phyloP scores from a whole-genome alignment of 31 red algal species.

The Asparagopsis taxiformis region DNA sequence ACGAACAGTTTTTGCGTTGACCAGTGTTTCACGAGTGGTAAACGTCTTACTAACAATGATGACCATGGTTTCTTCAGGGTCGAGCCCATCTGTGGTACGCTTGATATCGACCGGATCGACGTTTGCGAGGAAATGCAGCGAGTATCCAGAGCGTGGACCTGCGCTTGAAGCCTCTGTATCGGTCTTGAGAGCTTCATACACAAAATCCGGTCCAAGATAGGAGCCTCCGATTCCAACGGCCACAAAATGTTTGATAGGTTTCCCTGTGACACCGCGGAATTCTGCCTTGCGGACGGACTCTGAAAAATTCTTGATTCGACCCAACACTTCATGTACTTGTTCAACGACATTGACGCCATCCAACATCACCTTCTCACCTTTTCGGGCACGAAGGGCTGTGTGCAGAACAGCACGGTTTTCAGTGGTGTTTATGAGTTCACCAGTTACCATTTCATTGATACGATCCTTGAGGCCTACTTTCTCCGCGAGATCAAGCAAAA shows the following conservation, averaged over 20 bases:
- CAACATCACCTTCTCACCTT: slow-evolving; percentile 63
- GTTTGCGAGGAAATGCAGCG: slow-evolving; percentile 90
- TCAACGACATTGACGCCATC: slow-evolving; percentile 91
- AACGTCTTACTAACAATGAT: slow-evolving; percentile 96
- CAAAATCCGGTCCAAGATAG: slow-evolving; percentile 98
- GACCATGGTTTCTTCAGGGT: slow-evolving; percentile 91
- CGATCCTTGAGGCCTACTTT: slow-evolving; percentile 37
- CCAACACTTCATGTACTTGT: slow-evolving; percentile 80
- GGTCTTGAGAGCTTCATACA: slow-evolving; percentile 90
- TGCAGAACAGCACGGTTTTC: slow-evolving; percentile 93
- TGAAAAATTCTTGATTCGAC: slow-evolving; percentile 75
- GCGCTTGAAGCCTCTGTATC: slow-evolving; percentile 66
- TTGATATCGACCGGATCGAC: slow-evolving; percentile 97
- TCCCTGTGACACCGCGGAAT: slow-evolving; percentile 77
- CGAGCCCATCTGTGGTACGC: slow-evolving; percentile 62
- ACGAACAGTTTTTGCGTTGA: slow-evolving; percentile 91
- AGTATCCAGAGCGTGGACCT: slow-evolving; percentile 46
- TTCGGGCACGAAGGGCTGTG: slow-evolving; percentile 83
- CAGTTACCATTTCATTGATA: slow-evolving; percentile 76
- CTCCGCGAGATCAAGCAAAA: slow-evolving; percentile 67
- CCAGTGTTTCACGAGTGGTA: slow-evolving; percentile 90
- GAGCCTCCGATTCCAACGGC: slow-evolving; percentile 93
- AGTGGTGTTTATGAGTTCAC: slow-evolving; percentile 80
- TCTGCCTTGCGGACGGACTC: slow-evolving; percentile 71
- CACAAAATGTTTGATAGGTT: slow-evolving; percentile 82